phyloP scores from a whole-genome alignment of 331 rosid species.

The Pyracantha coccinea region DNA sequence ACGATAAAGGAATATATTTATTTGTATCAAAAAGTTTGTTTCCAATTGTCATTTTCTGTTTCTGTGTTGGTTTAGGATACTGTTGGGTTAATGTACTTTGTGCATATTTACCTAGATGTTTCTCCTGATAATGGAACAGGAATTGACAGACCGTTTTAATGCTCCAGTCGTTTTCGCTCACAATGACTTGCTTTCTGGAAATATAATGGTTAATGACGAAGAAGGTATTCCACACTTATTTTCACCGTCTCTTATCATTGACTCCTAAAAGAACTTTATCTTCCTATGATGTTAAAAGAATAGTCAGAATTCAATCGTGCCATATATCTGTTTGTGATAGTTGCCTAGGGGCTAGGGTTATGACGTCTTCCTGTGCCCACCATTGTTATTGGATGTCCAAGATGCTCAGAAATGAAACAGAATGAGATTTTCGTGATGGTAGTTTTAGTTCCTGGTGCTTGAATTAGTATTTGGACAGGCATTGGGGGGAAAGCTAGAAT shows the following conservation, averaged over 20 bases:
- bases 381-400: not conserved
- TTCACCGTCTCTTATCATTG: slow-evolving; percentile 6
- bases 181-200: slow-evolving; percentile 95
- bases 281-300: not conserved
- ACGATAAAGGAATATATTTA: not conserved
- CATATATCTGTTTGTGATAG: not conserved
- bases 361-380: not conserved
- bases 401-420: not conserved
- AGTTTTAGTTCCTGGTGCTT: not conserved
- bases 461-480: not conserved
- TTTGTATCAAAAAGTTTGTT: not conserved
- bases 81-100: not conserved
- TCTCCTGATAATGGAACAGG: slow-evolving; percentile 57
- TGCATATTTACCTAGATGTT: slow-evolving; percentile 6
- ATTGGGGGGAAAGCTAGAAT: not conserved
- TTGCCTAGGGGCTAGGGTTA: not conserved
- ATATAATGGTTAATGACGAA: slow-evolving; percentile 75
- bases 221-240: slow-evolving; percentile 50
- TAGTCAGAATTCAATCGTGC: not conserved
- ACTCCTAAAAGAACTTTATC: not conserved
- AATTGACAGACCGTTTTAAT: slow-evolving; percentile 47
- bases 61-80: not conserved
- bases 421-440: not conserved
- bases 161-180: slow-evolving; percentile 85
- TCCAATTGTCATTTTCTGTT: not conserved